Evolutionary conservation across 108 stramenopile genomes (phyloP), one percentile per base, ranked within the genome.

Genomic region (Stephanodiscus minutulus): DNA sequence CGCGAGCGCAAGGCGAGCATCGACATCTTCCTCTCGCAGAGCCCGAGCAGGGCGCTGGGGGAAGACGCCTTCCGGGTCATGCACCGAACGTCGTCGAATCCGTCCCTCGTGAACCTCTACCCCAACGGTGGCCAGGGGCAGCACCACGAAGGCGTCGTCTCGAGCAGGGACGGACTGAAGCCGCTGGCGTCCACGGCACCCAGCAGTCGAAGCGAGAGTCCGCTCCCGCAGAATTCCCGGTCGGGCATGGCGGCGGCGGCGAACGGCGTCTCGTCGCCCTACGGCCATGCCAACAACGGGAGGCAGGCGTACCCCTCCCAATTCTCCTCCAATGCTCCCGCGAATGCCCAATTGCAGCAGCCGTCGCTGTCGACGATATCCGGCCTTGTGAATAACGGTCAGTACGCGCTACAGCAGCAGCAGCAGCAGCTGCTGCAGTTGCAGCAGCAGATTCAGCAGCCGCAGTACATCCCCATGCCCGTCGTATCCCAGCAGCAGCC

Each of bases 41-140:
- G 86, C 76, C 90, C 93, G 11, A 88, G 88, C 27, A 86, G 91
- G 74, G 77, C 87, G 25, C 79, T 94, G 48, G 93, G 93, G 17
- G 84, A 86, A n/a, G 88, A 91, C 68, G 84, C 91, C 35, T 88
- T 94, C 39, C 77, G 73, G 20, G 73, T 74, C 27, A 74, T 74
- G 73, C 58, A 74, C 46, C 73, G 73, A 29, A 74, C 73, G 17
- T 28, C 25, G 20, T 74, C 73, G n/a, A 66, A 74, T 37, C 73
- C 73, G 37, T 28, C 73, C 7, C 36, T 74, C 18, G 73, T 67
- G 44, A 61, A 67, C 41, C 57, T 67, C 13, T 67, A 67, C 41
- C 57, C 64, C 12, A 33, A 52, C 65, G 22, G 61, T 28, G 9
- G 8, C 39, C 61, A 70, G 29, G 29, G n/a, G 3, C 55, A 29